Base-by-base conservation (phyloP, 2,329 filamentous ascomycete species). In the Talaromyces amestolkiae region DNA sequence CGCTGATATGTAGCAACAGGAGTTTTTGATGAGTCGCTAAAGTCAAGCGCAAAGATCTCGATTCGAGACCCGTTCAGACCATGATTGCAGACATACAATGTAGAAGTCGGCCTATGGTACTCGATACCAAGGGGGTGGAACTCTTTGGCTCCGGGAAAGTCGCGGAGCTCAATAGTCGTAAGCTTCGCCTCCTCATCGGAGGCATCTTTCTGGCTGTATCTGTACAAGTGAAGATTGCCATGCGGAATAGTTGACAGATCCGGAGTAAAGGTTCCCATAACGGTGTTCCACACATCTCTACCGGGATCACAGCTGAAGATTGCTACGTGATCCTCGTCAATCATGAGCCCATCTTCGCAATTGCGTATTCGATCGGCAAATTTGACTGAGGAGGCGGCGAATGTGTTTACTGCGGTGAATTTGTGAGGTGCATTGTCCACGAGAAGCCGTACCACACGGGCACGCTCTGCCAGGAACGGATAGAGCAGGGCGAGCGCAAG, bases 121-220 rank as follows among this genome's bases (percentile, higher is more conserved):
- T 69, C 68, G 3, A 70, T 47, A 1, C 68, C 67, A 6, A 70
- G 68, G 3, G 68, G 68, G 45, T 70, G 68, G 53, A 70, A 67
- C 9, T 58, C 58, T 24, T 49, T 45, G 15, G 31, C n/a, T 10
- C n/a, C 58, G 3, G 58, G 53, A 24, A 61, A 65, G 17, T 41
- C 64, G 17, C 37, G 41, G 9, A 69, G 43, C 22, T 68, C 39
- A 47, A 69, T 58, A 3, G 59, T 59, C 9, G 41, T 39, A 19
- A 69, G 68, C 47, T 51, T 51, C 3, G 56, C 22, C 13, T 56
- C 53, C 8, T 53, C 53, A n/a, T 58, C 17, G 7, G 27, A 31
- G 19, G 27, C 17, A 13, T 27, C 15, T 22, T 39, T 35, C 33
- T 58, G 33, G 15, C 43, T 31, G 24, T 65, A 65, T n/a, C 64